phyloP scores from a whole-genome alignment of 1,284 basidiomycete genomes.

The Ganoderma sp. region DNA sequence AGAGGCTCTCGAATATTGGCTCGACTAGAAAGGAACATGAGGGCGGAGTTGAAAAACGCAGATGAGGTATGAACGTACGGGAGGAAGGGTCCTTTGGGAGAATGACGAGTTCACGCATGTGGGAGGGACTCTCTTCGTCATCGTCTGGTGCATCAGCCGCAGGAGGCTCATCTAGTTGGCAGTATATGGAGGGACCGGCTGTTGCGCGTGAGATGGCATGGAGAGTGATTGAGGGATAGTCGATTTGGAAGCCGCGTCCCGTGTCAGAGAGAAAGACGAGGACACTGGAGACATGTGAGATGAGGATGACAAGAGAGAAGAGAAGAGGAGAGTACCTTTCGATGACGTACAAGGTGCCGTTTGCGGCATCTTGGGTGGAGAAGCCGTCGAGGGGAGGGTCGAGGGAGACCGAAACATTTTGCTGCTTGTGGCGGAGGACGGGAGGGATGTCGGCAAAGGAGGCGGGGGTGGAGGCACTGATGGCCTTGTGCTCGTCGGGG shows the following conservation, averaged over 20 bases:
- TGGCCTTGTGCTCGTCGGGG: constrained; percentile 67
- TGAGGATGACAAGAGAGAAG: background rate
- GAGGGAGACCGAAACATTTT: constrained; percentile 67
- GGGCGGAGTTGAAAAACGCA: constrained; percentile 14
- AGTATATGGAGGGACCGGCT: constrained; percentile 78
- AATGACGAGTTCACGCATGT: constrained; percentile 81
- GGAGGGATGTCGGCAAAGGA: constrained; percentile 85
- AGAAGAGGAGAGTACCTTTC: constrained; percentile 65
- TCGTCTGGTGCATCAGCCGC: constrained; percentile 41
- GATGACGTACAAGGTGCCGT: constrained; percentile 79
- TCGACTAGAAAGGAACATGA: constrained; percentile 63
- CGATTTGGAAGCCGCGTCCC: constrained; percentile 76
- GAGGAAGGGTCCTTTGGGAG: constrained; percentile 62
- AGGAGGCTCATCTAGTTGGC: constrained; percentile 79
- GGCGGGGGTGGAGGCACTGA: constrained; percentile 77
- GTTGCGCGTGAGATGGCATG: constrained; percentile 84
- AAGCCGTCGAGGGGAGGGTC: constrained; percentile 71
- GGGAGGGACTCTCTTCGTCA: constrained; percentile 56
- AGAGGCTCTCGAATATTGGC: constrained; percentile 86
- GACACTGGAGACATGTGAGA: constrained; percentile 50
- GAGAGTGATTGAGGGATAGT: constrained; percentile 85
- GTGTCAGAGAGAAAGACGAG: constrained; percentile 77
- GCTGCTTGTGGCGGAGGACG: constrained; percentile 74
- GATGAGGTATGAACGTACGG: constrained; percentile 54
- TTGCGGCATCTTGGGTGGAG: constrained; percentile 51